A percentile compares a stretch with the other conserved stretches of the same genome.
phyloP scores from a whole-genome alignment of 2,329 filamentous ascomycete genomes.

The Trichoderma pleuroti region DNA sequence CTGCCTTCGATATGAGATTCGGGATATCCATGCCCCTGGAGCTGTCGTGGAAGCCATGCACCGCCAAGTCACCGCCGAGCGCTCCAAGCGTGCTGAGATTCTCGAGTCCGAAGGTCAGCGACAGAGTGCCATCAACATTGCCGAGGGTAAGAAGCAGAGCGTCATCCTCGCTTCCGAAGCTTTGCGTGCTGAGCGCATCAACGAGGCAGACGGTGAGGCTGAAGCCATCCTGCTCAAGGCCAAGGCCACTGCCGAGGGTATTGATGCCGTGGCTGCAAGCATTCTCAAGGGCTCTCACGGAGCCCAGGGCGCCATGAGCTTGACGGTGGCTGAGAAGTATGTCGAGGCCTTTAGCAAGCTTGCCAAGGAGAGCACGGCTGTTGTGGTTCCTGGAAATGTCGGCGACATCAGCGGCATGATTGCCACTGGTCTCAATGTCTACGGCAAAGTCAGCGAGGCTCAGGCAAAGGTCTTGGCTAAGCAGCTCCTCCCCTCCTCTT shows the following conservation, averaged over 20 bases:
- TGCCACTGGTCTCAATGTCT: conserved; percentile 90
- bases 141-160: conserved; percentile 93
- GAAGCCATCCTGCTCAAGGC: conserved; percentile 89
- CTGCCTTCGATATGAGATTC: conserved; percentile 94
- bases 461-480: conserved; percentile 67
- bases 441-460: conserved; percentile 83
- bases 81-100: conserved; percentile 96
- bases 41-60: conserved; percentile 98
- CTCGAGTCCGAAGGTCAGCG: conserved; percentile 95
- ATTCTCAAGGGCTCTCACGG: conserved; percentile 70
- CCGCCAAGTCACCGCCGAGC: conserved; percentile 93
- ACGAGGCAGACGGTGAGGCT: conserved; percentile 85
- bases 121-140: conserved; percentile 97
- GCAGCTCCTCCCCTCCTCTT: conserved; percentile 38
- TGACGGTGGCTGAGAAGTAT: conserved; percentile 95
- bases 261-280: conserved; percentile 76
- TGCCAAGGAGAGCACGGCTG: conserved; percentile 90
- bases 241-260: conserved; percentile 78
- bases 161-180: conserved; percentile 96
- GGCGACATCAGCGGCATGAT: conserved; percentile 97
- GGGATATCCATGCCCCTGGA: conserved; percentile 93
- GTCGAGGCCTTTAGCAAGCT: conserved; percentile 91
- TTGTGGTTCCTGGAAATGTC: conserved; percentile 94
- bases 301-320: conserved; percentile 78
- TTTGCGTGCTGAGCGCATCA: conserved; percentile 84